phyloP scores from a whole-genome alignment of 2,329 filamentous ascomycete genomes.

The Tympanopsis confertula region DNA sequence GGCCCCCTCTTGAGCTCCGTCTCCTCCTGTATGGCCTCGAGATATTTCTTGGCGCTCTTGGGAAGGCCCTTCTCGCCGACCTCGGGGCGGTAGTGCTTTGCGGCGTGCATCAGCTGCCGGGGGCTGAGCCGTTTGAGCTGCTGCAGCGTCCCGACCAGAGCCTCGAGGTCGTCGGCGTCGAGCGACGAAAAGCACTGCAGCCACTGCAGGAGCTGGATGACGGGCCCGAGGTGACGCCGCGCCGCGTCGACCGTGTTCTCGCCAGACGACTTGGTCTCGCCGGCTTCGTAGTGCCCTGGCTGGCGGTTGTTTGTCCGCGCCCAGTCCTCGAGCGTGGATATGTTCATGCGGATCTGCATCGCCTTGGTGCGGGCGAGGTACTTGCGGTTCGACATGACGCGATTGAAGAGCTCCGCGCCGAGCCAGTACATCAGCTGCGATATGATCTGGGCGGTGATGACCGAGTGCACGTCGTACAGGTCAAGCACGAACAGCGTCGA shows the following conservation, averaged over 20 bases:
- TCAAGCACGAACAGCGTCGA: slow-evolving; percentile 95
- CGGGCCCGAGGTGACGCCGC: slow-evolving; percentile 72
- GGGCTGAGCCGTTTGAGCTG: slow-evolving; percentile 77
- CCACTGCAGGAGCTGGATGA: slow-evolving; percentile 93
- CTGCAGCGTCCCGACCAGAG: slow-evolving; percentile 78
- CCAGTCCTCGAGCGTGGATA: slow-evolving; percentile 93
- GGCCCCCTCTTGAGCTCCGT: slow-evolving; percentile 46
- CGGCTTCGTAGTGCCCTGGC: slow-evolving; percentile 89
- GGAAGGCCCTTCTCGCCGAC: slow-evolving; percentile 87
- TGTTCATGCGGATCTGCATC: slow-evolving; percentile 99
- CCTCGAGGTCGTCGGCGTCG: slow-evolving; percentile 73
- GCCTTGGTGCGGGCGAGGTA: slow-evolving; percentile 96
- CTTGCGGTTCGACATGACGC: slow-evolving; percentile 90
- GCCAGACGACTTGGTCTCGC: slow-evolving; percentile 72
- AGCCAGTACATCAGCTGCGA: slow-evolving; percentile 95
- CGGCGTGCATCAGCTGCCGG: slow-evolving; percentile 81
- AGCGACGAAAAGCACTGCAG: slow-evolving; percentile 94
- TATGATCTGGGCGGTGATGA: slow-evolving; percentile 83
- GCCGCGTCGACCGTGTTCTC: slow-evolving; percentile 80
- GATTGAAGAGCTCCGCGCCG: slow-evolving; percentile 90
- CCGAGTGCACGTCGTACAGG: slow-evolving; percentile 96
- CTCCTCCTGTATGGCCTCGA: slow-evolving; percentile 69
- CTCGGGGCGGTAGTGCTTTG: slow-evolving; percentile 85
- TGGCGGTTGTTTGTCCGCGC: slow-evolving; percentile 84
- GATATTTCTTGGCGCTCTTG: slow-evolving; percentile 78